Evolutionary conservation across 768 basidiomycete species (phyloP).

Genomic region (Tricholomella constricta): DNA sequence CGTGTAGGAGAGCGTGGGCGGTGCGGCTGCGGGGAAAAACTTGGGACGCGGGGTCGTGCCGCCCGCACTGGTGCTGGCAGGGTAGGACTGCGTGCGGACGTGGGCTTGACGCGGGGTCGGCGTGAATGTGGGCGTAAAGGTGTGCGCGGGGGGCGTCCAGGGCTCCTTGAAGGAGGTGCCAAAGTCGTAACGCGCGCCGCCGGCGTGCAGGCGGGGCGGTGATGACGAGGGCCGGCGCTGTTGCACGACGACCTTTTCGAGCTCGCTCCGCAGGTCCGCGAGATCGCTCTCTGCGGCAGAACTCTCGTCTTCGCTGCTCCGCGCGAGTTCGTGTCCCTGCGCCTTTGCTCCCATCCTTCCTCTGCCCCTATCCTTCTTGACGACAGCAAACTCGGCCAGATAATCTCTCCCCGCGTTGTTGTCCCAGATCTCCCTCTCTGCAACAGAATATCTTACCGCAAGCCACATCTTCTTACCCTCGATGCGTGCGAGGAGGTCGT

Average conservation of each 20-base stretch:
- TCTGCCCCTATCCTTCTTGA: constrained; percentile 26
- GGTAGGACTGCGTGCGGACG: constrained; percentile 50
- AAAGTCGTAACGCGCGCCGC: constrained; percentile 62
- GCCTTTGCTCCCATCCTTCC: constrained; percentile 26
- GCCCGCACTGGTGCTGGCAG: too few species aligned
- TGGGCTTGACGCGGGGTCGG: constrained; percentile 13
- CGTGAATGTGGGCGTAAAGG: constrained; percentile 12
- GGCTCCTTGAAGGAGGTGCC: constrained; percentile 49
- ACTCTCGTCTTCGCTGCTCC: constrained; percentile 18
- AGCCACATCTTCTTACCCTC: constrained; percentile 84
- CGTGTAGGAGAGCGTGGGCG: background rate
- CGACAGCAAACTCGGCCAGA: constrained; percentile 62
- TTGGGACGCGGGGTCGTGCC: constrained; percentile 3
- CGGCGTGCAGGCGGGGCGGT: constrained; percentile 31
- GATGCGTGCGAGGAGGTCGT: constrained; percentile 73
- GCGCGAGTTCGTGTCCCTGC: constrained; percentile 16
- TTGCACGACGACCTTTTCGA: constrained; percentile 57
- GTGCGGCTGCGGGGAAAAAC: background rate
- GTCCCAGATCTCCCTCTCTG: constrained; percentile 87
- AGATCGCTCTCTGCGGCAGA: constrained; percentile 46
- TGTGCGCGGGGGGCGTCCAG: constrained; percentile 38
- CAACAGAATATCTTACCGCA: constrained; percentile 72
- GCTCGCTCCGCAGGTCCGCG: constrained; percentile 61
- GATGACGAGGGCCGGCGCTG: constrained; percentile 12
- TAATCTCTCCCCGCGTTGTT: constrained; percentile 85